phyloP scores from a whole-genome alignment of 345 rosid species.

The Tarenaya hassleriana region DNA sequence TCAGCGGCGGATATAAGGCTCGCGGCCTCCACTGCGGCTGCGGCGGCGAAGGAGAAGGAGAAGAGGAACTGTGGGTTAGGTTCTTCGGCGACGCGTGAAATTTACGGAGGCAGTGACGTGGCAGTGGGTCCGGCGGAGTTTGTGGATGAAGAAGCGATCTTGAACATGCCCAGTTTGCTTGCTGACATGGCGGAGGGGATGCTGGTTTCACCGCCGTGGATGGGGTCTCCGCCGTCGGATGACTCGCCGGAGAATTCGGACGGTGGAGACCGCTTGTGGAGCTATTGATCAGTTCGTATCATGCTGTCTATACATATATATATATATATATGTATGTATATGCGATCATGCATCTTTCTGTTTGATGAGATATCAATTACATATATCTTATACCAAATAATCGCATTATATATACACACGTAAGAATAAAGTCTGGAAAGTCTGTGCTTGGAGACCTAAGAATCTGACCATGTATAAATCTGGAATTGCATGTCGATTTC shows the following conservation, averaged over 20 bases:
- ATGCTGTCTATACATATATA: too few species aligned
- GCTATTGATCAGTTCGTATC: constrained; percentile 28
- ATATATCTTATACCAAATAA: too few species aligned
- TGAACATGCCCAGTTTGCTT: constrained; percentile 73
- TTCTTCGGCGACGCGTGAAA: constrained; percentile 3
- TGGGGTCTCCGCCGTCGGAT: constrained; percentile 40
- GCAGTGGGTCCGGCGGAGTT: constrained; percentile 29
- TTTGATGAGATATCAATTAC: too few species aligned
- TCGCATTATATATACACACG: too few species aligned
- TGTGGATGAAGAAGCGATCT: constrained; percentile 70
- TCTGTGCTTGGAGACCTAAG: too few species aligned
- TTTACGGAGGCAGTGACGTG: background rate
- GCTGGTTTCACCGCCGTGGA: constrained; percentile 78
- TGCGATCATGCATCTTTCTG: background rate
- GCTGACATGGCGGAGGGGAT: constrained; percentile 93
- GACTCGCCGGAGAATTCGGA: constrained; percentile 56
- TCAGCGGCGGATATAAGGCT: constrained; percentile 55
- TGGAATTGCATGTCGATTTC: too few species aligned
- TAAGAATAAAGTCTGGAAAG: too few species aligned
- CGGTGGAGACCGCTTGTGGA: constrained; percentile 68
- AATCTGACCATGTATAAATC: too few species aligned
- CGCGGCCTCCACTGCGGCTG: constrained; percentile 65
- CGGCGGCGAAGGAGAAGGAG: constrained; percentile 22
- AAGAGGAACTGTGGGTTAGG: background rate
- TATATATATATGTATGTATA: background rate